A percentile compares a stretch with the other conserved stretches of the same genome.
phyloP scores from a whole-genome alignment of 768 basidiomycete genomes.

The Macrolepiota fuliginosa region DNA sequence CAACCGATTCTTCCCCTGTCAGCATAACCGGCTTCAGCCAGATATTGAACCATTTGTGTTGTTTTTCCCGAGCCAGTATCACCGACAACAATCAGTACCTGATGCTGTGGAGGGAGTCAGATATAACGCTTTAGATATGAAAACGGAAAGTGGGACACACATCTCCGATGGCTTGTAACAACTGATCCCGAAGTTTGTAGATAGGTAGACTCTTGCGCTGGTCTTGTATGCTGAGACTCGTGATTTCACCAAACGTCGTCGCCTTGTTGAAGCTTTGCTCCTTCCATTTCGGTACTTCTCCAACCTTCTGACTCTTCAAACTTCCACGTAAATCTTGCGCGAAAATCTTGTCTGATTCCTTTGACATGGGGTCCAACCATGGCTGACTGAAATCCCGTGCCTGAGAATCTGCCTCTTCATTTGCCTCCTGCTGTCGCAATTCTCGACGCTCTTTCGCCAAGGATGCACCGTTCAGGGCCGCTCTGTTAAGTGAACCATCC shows the following conservation, averaged over 20 bases:
- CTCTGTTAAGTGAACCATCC: conserved; percentile 94
- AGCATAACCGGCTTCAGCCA: conserved; percentile 92
- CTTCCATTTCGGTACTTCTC: conserved; percentile 88
- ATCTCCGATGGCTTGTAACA: conserved; percentile 87
- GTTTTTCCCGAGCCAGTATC: conserved; percentile 99
- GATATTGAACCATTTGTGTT: conserved; percentile 98
- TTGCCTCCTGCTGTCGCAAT: conserved; percentile 89
- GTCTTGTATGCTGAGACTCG: conserved; percentile 86
- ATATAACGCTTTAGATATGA: background rate
- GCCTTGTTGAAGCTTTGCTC: conserved; percentile 92
- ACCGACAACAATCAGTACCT: conserved; percentile 96
- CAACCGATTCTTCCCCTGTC: conserved; percentile 92
- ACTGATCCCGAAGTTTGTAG: conserved; percentile 87
- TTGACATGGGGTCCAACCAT: conserved; percentile 98
- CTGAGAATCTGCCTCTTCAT: conserved; percentile 92
- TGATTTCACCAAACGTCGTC: conserved; percentile 93
- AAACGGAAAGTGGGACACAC: conserved; percentile 40
- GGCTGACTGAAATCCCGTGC: conserved; percentile 93
- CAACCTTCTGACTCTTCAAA: conserved; percentile 77
- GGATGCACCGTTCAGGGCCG: conserved; percentile 90
- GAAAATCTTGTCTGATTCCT: conserved; percentile 80
- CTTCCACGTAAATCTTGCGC: conserved; percentile 89
- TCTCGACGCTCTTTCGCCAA: conserved; percentile 95
- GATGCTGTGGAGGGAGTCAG: conserved; percentile 57
- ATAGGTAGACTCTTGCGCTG: conserved; percentile 91